Evolutionary conservation across 2,329 filamentous ascomycete species (phyloP), one percentile per base, ranked within the genome.

Genomic region (Nakataea oryzae): DNA sequence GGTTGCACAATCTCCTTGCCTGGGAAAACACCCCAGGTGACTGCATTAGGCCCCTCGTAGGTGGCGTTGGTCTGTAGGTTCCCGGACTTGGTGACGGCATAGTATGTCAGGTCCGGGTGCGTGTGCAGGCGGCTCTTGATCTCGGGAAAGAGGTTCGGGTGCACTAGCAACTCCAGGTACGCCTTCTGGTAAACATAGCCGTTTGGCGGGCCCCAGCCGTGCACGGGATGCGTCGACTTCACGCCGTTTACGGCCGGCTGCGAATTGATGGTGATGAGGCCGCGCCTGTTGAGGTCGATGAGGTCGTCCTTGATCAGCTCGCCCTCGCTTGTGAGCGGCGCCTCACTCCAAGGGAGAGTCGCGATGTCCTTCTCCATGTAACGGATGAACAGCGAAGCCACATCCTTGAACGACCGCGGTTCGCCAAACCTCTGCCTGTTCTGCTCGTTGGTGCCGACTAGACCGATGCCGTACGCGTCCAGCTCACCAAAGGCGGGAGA

Each of bases 1-100:
- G 95, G 95, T 75, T 99, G 95, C n/a, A 99, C 93, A 71, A 99
- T 97, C 75, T 99, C 95, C 74, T 97, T 96, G 63, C 95, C 95
- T 0, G 95, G 93, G 79, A 97, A 99, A 41, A 99, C 96, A 75
- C 95, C 95, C 95, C 95, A 99, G 1, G 95, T 99, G 59, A 99
- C 90, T n/a, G 95, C 95, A 70, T 99, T 99, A 50, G 95, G 95
- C 7, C 91, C 90, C 68, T 96, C 91, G 27, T 86, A 85, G 11
- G 87, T 86, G 1, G 91, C 87, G 70, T 99, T 97, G 30, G 91
- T 95, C 74, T 86, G 87, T 62, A 97, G 81, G 63, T 88, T 85
- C 30, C 93, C 93, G 26, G 83, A 81, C 74, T 91, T 93, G 69
- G 90, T 95, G 65, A 97, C 91, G 58, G 92, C 91, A 70, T 97